Percentiles rank a stretch among this genome's conserved stretches.
Conservation (phyloP, 805 yeast species). For the Metschnikowia cubensis region DNA sequence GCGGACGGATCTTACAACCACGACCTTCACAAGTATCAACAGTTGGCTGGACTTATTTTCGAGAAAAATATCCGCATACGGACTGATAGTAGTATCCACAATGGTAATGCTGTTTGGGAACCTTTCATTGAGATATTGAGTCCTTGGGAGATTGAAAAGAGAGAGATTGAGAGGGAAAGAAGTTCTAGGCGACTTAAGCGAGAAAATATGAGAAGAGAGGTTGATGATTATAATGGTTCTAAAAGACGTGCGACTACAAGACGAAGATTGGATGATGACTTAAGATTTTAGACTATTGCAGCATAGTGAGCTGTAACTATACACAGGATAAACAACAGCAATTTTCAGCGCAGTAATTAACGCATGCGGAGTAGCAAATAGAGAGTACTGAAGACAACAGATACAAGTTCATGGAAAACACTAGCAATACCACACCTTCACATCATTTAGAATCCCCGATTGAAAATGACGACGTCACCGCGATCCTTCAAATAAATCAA, state of each 20-base stretch:
- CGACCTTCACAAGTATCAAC: constrained; percentile 42
- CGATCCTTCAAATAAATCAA: not conserved
- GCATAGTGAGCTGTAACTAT: not conserved
- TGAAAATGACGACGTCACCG: not conserved
- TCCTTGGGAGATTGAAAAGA: constrained; percentile 88
- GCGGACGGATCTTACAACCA: constrained; percentile 52
- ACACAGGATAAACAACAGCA: not conserved
- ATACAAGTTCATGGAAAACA: not conserved
- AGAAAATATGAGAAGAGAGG: constrained; percentile 73
- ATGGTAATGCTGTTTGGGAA: constrained; percentile 78
- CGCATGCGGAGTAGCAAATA: not conserved
- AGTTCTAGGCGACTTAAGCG: constrained; percentile 88
- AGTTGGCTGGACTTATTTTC: constrained; percentile 39
- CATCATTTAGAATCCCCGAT: not conserved
- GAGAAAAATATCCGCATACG: constrained; percentile 41
- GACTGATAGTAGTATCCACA: constrained; percentile 64
- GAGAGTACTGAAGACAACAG: not conserved
- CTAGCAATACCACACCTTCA: not conserved
- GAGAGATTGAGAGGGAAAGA: constrained; percentile 93
- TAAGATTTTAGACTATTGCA: constrained; percentile 3
- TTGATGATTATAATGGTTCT: constrained; percentile 31
- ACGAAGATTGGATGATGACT: constrained; percentile 49
- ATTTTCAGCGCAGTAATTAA: not conserved
- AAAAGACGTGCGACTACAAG: constrained; percentile 38
- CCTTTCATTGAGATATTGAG: constrained; percentile 84